A percentile compares a stretch with the other conserved stretches of the same genome.
Evolutionary conservation across 2,329 filamentous ascomycete genomes (phyloP).

Genomic region (Lachnellula hyalina): DNA sequence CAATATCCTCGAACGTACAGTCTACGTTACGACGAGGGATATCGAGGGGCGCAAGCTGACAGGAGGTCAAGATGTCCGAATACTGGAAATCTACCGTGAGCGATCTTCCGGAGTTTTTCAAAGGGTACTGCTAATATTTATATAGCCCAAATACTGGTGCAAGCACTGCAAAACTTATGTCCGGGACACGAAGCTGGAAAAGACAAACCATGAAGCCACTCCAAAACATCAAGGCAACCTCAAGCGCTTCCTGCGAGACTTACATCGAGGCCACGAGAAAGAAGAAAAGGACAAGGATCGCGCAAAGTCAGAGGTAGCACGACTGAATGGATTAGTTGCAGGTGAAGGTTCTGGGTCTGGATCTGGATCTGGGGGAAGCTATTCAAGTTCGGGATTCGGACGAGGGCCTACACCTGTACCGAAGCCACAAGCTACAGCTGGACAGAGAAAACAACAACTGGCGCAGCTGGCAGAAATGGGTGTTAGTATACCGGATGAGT

Average conservation of each 20-base stretch:
- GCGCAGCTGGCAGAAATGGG: conserved; percentile 85
- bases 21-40: neutral
- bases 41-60: neutral
- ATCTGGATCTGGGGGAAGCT: conserved; percentile 12
- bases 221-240: conserved; percentile 78
- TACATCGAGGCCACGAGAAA: conserved; percentile 79
- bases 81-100: conserved; percentile 92
- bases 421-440: conserved; percentile 40
- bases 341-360: conserved; percentile 11
- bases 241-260: conserved; percentile 82
- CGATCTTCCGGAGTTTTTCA: neutral
- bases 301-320: conserved; percentile 77
- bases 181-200: conserved; percentile 87
- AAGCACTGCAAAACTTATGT: conserved; percentile 91
- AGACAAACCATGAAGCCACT: conserved; percentile 82
- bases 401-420: conserved; percentile 24
- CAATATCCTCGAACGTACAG: neutral
- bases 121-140: conserved; percentile 12
- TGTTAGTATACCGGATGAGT: conserved; percentile 73
- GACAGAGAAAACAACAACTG: conserved; percentile 76
- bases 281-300: conserved; percentile 76
- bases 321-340: conserved; percentile 72
- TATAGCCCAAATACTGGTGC: conserved; percentile 86
- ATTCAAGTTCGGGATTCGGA: conserved; percentile 23
- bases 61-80: conserved; percentile 66